These are phyloP conservation scores for Purshia tridentata DNA, from an alignment of 306 rosid genomes.

Conservation along the genomic window DNA sequence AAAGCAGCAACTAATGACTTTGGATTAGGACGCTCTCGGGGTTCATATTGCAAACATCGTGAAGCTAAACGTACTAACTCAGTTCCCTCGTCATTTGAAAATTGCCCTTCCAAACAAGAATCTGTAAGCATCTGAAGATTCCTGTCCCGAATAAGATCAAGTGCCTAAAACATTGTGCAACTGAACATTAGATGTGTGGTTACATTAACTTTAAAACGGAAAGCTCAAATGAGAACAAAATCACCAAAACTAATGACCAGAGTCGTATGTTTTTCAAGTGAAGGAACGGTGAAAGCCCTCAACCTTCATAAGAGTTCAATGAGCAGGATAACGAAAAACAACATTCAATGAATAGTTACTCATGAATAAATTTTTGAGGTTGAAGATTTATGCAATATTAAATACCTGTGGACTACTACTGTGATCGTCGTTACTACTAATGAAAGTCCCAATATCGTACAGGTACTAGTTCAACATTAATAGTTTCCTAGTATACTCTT, in stretches of 20 bases:
- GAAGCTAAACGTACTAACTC: slow-evolving; percentile 93
- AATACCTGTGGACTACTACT: not conserved
- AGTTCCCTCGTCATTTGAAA: slow-evolving; percentile 85
- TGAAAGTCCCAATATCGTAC: not conserved
- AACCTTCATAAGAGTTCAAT: not conserved
- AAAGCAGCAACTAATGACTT: slow-evolving; percentile 75
- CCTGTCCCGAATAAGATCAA: slow-evolving; percentile 89
- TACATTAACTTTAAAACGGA: slow-evolving; percentile 19
- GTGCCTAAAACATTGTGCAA: slow-evolving; percentile 61
- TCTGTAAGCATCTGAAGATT: slow-evolving; percentile 83
- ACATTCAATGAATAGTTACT: not conserved
- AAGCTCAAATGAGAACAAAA: slow-evolving; percentile 1
- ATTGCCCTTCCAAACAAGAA: slow-evolving; percentile 94
- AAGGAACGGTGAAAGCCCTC: not conserved
- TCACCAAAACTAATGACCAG: not conserved
- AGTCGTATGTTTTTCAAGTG: not conserved
- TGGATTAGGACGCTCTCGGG: slow-evolving; percentile 95
- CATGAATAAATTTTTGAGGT: not conserved
- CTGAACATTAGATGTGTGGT: slow-evolving; percentile 27
- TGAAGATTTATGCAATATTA: not conserved
- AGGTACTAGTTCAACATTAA: not conserved
- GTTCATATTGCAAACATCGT: slow-evolving; percentile 85
- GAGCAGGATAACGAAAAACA: slow-evolving; percentile 6
- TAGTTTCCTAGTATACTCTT: not conserved
- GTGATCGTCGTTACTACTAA: not conserved